phyloP scores from a whole-genome alignment of 345 rosid genomes.

The Aegle marmelos region DNA sequence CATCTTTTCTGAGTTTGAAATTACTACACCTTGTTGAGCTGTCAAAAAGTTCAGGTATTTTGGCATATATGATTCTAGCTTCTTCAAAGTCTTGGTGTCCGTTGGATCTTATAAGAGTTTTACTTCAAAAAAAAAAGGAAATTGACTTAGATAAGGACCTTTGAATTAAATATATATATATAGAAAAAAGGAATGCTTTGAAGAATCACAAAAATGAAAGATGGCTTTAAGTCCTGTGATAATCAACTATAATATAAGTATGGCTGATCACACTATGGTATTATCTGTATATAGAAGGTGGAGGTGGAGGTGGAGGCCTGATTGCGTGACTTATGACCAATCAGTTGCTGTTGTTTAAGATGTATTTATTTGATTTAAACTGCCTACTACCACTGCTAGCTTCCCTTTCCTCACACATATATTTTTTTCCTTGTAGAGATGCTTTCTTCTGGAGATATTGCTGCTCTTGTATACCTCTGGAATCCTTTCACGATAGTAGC shows the following conservation, averaged over 20 bases:
- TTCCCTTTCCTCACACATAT: neutral
- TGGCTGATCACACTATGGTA: neutral
- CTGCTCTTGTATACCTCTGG: constrained; percentile 82
- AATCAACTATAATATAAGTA: neutral
- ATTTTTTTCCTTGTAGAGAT: constrained; percentile 38
- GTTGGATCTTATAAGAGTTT: neutral
- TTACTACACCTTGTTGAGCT: constrained; percentile 39
- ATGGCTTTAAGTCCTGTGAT: neutral
- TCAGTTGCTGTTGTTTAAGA: neutral
- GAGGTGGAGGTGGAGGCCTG: neutral
- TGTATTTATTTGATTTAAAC: neutral
- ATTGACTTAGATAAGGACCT: neutral
- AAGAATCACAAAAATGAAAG: neutral
- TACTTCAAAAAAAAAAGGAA: too few relatives aligned
- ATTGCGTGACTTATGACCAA: neutral
- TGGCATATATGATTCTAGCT: neutral
- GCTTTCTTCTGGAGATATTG: constrained; percentile 69
- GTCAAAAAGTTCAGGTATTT: constrained; percentile 50
- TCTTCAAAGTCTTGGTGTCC: neutral
- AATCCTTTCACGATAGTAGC: constrained; percentile 87
- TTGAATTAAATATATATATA: neutral
- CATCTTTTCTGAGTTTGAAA: constrained; percentile 49
- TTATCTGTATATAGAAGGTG: neutral
- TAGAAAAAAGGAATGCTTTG: neutral
- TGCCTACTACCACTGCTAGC: neutral